These are phyloP conservation scores for Monosporascus ibericus DNA, from an alignment of 2,329 filamentous ascomycete genomes.

Conservation along the genomic window DNA sequence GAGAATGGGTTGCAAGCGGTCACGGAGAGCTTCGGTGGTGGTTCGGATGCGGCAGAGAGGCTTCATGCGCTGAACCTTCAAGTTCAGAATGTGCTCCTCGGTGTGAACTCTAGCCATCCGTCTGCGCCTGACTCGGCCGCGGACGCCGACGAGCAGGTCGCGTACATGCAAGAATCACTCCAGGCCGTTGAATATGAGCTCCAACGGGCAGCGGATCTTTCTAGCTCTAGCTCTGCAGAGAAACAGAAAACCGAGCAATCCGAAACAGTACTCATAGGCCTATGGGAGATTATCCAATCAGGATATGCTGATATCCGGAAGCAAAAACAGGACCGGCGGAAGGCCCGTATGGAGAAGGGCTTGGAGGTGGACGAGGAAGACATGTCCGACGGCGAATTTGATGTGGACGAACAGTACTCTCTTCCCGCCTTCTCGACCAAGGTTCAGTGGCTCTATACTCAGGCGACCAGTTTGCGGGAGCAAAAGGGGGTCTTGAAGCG, in stretches of 20 bases:
- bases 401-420: constrained; percentile 58
- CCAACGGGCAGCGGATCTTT: constrained; percentile 27
- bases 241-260: constrained; percentile 47
- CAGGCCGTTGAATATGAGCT: constrained; percentile 41
- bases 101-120: constrained; percentile 41
- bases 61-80: constrained; percentile 59
- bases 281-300: constrained; percentile 54
- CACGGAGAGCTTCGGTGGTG: constrained; percentile 45
- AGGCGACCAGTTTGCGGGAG: constrained; percentile 72
- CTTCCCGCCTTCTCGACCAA: constrained; percentile 70
- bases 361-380: constrained; percentile 54
- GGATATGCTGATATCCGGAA: constrained; percentile 50
- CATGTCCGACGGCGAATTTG: constrained; percentile 56
- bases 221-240: constrained; percentile 23
- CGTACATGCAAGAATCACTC: constrained; percentile 59
- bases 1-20: constrained; percentile 59
- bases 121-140: constrained; percentile 53
- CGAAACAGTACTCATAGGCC: constrained; percentile 44
- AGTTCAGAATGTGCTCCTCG: constrained; percentile 52
- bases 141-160: constrained; percentile 60
- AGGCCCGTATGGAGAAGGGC: constrained; percentile 50
- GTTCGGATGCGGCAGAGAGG: constrained; percentile 43
- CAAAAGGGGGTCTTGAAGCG: constrained; percentile 85
- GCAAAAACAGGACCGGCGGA: constrained; percentile 46
- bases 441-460: constrained; percentile 71